phyloP scores from a whole-genome alignment of 768 basidiomycete genomes.

The Amanita exitialis region DNA sequence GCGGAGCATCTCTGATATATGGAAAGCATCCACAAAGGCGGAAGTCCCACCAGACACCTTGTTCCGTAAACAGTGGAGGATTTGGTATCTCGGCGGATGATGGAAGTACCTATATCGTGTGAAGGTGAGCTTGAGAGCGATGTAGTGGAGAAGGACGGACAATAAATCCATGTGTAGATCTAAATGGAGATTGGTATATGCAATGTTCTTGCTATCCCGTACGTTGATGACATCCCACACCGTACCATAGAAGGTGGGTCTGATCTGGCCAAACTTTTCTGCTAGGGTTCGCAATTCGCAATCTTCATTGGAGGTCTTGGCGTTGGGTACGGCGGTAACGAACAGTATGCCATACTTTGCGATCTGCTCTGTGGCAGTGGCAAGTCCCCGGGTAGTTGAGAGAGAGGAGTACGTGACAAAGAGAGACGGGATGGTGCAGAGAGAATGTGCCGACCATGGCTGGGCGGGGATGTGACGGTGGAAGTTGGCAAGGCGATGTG shows the following conservation, averaged over 20 bases:
- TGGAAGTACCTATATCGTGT: constrained; percentile 64
- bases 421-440: constrained; percentile 30
- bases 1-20: constrained; percentile 48
- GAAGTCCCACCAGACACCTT: constrained; percentile 77
- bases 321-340: constrained; percentile 56
- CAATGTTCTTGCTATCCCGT: constrained; percentile 76
- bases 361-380: constrained; percentile 59
- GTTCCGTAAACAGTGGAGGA: constrained; percentile 85
- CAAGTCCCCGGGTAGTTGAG: constrained; percentile 32
- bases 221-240: constrained; percentile 83
- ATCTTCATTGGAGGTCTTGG: constrained; percentile 42
- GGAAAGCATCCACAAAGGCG: constrained; percentile 75
- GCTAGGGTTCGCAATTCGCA: constrained; percentile 68
- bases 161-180: constrained; percentile 89
- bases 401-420: constrained; percentile 48
- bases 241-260: constrained; percentile 84
- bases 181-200: constrained; percentile 85
- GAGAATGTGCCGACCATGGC: constrained; percentile 35
- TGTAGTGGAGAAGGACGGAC: constrained; percentile 35
- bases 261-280: constrained; percentile 60
- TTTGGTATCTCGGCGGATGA: constrained; percentile 85
- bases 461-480: constrained; percentile 30
- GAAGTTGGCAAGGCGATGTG: constrained; percentile 24
- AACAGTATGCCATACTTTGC: constrained; percentile 66
- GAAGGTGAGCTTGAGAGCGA: not conserved